A percentile compares a stretch with the other conserved stretches of the same genome.
These are phyloP conservation scores for Salvia rosmarinus DNA, from an alignment of 257 asterid species.

Conservation along the genomic window DNA sequence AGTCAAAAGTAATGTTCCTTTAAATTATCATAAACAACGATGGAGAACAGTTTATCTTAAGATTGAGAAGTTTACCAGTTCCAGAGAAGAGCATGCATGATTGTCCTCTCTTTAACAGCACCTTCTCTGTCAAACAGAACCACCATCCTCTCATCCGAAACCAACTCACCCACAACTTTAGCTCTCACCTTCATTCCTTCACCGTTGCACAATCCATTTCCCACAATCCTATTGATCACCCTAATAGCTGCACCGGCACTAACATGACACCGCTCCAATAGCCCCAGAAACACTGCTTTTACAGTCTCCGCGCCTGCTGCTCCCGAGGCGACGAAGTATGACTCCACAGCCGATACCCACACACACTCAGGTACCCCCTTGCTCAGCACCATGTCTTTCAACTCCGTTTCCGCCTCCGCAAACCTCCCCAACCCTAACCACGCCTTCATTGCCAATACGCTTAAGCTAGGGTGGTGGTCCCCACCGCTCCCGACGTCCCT, in stretches of 20 bases:
- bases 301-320: slow-evolving; percentile 86
- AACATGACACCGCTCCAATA: slow-evolving; percentile 80
- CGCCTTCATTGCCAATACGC: slow-evolving; percentile 96
- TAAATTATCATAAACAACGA: slow-evolving; percentile 13
- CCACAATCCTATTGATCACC: slow-evolving; percentile 74
- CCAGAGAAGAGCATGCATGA: slow-evolving; percentile 98
- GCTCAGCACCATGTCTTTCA: slow-evolving; percentile 76
- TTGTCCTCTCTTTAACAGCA: slow-evolving; percentile 79
- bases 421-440: slow-evolving; percentile 89
- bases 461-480: slow-evolving; percentile 87
- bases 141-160: slow-evolving; percentile 88
- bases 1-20: no score
- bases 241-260: slow-evolving; percentile 83
- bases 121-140: slow-evolving; percentile 70
- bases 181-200: slow-evolving; percentile 75
- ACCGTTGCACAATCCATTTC: slow-evolving; percentile 58
- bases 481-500: slow-evolving; percentile 73
- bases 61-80: slow-evolving; percentile 65
- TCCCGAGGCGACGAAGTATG: slow-evolving; percentile 85
- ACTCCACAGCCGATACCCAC: slow-evolving; percentile 96
- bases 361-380: slow-evolving; percentile 95
- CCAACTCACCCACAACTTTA: slow-evolving; percentile 76
- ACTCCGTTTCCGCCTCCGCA: slow-evolving; percentile 92
- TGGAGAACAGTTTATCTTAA: slow-evolving; percentile 10
- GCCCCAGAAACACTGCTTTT: slow-evolving; percentile 81